Evolutionary conservation across 352 stramenopile species (phyloP).

Genomic region (Phytophthora macrochlamydospora): DNA sequence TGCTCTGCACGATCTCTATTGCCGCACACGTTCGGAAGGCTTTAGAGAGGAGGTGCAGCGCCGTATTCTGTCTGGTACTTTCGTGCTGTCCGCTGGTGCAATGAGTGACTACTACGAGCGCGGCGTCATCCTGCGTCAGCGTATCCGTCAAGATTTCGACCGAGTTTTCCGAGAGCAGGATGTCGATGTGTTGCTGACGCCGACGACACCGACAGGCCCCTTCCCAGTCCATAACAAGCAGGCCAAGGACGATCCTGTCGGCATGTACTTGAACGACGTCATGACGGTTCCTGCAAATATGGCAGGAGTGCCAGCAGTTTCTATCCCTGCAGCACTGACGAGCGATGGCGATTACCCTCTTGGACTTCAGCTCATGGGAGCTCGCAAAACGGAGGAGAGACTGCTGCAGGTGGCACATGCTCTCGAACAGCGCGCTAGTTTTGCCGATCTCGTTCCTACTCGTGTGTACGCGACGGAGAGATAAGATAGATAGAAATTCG

Average conservation of each 20-base stretch:
- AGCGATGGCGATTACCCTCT: slow-evolving; percentile 64
- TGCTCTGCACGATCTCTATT: slow-evolving; percentile 87
- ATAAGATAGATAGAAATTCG: slow-evolving; percentile 23
- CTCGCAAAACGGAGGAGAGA: slow-evolving; percentile 60
- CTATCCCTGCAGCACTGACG: slow-evolving; percentile 72
- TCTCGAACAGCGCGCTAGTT: slow-evolving; percentile 62
- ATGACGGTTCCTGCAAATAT: slow-evolving; percentile 92
- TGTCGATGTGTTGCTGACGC: slow-evolving; percentile 87
- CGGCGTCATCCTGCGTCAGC: slow-evolving; percentile 78
- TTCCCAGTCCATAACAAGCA: slow-evolving; percentile 69
- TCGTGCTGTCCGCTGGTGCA: slow-evolving; percentile 86
- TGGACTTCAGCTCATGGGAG: slow-evolving; percentile 81
- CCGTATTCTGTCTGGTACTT: slow-evolving; percentile 91
- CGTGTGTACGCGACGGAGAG: slow-evolving; percentile 55
- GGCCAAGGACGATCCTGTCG: slow-evolving; percentile 69
- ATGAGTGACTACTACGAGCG: slow-evolving; percentile 92
- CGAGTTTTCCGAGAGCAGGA: slow-evolving; percentile 54
- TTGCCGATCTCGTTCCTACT: slow-evolving; percentile 47
- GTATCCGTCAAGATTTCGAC: slow-evolving; percentile 81
- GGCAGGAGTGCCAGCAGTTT: slow-evolving; percentile 86
- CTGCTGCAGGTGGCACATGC: slow-evolving; percentile 68
- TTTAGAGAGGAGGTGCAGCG: slow-evolving; percentile 93
- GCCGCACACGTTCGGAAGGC: slow-evolving; percentile 83
- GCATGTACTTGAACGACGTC: slow-evolving; percentile 92
- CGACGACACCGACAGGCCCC: slow-evolving; percentile 84